A percentile compares a stretch with the other conserved stretches of the same genome.
Conservation (phyloP, 192 early-diverging fungal genomes). For the Lobulomyces angularis region DNA sequence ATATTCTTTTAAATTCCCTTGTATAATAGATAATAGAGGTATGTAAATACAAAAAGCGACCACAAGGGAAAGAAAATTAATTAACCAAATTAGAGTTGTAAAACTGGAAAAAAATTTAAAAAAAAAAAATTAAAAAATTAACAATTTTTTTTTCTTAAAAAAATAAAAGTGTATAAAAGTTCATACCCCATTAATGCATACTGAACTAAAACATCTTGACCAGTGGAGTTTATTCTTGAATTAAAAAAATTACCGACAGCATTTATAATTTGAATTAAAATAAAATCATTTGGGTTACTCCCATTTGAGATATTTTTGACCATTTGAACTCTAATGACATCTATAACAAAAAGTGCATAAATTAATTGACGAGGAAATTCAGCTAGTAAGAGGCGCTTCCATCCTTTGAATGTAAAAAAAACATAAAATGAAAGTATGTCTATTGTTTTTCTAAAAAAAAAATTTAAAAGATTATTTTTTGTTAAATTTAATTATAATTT, state of each 20-base stretch:
- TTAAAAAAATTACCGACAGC: slow-evolving; percentile 1
- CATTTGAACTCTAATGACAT: too few species aligned
- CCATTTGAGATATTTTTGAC: slow-evolving; percentile 8
- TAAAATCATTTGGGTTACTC: not conserved
- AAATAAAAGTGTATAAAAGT: too few species aligned
- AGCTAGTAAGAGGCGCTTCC: slow-evolving; percentile 73
- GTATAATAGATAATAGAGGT: slow-evolving; percentile 63
- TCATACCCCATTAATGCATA: too few species aligned
- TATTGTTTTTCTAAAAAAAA: slow-evolving; percentile 36
- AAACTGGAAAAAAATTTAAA: slow-evolving; percentile 28
- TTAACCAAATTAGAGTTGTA: slow-evolving; percentile 49
- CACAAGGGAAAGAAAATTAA: slow-evolving; percentile 40
- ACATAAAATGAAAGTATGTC: slow-evolving; percentile 71
- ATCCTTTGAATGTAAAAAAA: slow-evolving; percentile 76
- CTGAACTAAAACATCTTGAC: not conserved
- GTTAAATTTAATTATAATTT: too few species aligned
- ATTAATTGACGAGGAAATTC: slow-evolving; percentile 71
- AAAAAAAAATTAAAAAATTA: slow-evolving; percentile 1
- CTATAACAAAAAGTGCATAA: slow-evolving; percentile 20
- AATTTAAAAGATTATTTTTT: too few species aligned
- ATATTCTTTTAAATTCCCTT: slow-evolving; percentile 80
- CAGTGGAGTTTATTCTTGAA: not conserved
- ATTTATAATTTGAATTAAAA: not conserved
- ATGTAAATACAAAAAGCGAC: slow-evolving; percentile 59
- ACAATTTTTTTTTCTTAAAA: too few species aligned